Percentiles rank a stretch among this genome's conserved stretches.
Evolutionary conservation across 768 basidiomycete species (phyloP).

Genomic region (Nidularia sp.): DNA sequence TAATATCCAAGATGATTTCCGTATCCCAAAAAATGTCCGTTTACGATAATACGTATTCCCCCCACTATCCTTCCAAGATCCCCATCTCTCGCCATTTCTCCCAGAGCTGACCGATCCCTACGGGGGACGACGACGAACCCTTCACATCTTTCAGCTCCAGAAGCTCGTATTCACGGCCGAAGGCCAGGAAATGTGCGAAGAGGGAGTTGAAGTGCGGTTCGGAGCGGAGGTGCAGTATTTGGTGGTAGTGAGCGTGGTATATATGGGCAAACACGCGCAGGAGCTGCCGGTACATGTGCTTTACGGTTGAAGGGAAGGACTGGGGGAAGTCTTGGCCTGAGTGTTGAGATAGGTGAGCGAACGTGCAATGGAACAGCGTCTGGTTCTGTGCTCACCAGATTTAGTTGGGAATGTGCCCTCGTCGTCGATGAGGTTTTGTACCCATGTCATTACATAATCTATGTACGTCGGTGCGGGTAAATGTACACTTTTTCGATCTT

Average conservation of each 20-base stretch:
- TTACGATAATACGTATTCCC: too few relatives aligned
- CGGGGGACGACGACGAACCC: constrained; percentile 55
- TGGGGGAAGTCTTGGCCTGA: constrained; percentile 87
- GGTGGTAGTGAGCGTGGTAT: constrained; percentile 92
- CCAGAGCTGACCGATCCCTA: constrained; percentile 79
- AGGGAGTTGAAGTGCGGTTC: constrained; percentile 97
- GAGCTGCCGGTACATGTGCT: constrained; percentile 95
- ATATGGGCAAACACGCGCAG: constrained; percentile 97
- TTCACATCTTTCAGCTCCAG: constrained; percentile 88
- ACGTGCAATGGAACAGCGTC: not conserved
- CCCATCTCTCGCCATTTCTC: constrained; percentile 93
- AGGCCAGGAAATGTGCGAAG: constrained; percentile 97
- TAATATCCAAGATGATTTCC: not conserved
- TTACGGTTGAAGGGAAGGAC: constrained; percentile 84
- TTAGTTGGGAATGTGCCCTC: constrained; percentile 93
- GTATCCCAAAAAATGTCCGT: not conserved
- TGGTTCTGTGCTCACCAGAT: constrained; percentile 55
- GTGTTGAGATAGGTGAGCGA: not conserved
- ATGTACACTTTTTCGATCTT: constrained; percentile 86
- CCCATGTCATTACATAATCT: constrained; percentile 99
- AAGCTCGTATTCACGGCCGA: constrained; percentile 92
- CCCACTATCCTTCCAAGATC: constrained; percentile 46
- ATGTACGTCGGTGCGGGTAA: constrained; percentile 95
- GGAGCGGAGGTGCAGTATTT: constrained; percentile 89
- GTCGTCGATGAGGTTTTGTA: constrained; percentile 93